phyloP scores from a whole-genome alignment of 495 filamentous ascomycete genomes.

The Filosporella fistucella region DNA sequence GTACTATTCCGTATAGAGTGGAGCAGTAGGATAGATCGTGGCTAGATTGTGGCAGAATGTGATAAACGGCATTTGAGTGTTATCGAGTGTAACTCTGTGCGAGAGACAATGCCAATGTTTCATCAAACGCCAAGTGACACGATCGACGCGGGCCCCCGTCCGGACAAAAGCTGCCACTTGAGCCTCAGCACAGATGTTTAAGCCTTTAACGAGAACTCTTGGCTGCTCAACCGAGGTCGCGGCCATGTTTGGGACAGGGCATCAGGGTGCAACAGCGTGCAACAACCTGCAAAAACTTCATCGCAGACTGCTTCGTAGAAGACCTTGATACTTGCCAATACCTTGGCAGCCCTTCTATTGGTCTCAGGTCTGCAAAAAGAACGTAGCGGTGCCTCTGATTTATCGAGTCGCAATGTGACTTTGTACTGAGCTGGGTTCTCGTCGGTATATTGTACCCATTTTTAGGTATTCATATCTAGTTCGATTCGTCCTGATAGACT shows the following conservation, averaged over 20 bases:
- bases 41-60: too few species aligned
- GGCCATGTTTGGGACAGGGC: constrained; percentile 16
- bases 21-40: too few species aligned
- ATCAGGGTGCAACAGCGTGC: too few species aligned
- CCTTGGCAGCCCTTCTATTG: not conserved
- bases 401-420: too few species aligned
- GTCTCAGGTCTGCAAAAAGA: constrained; percentile 1
- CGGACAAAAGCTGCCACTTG: constrained; percentile 1
- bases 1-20: too few species aligned
- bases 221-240: constrained; percentile 18
- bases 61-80: too few species aligned
- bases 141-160: constrained; percentile 1
- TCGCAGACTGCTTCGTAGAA: constrained; percentile 9
- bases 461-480: too few species aligned
- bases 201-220: constrained; percentile 10
- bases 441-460: too few species aligned
- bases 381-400: too few species aligned
- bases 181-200: constrained; percentile 17
- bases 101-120: constrained; percentile 18
- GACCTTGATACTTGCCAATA: constrained; percentile 15
- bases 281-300: not conserved
- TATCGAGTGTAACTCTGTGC: too few species aligned
- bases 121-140: constrained; percentile 19
- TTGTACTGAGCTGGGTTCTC: too few species aligned
- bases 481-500: too few species aligned